phyloP scores from a whole-genome alignment of 306 rosid genomes.

The Corylus avellana region DNA sequence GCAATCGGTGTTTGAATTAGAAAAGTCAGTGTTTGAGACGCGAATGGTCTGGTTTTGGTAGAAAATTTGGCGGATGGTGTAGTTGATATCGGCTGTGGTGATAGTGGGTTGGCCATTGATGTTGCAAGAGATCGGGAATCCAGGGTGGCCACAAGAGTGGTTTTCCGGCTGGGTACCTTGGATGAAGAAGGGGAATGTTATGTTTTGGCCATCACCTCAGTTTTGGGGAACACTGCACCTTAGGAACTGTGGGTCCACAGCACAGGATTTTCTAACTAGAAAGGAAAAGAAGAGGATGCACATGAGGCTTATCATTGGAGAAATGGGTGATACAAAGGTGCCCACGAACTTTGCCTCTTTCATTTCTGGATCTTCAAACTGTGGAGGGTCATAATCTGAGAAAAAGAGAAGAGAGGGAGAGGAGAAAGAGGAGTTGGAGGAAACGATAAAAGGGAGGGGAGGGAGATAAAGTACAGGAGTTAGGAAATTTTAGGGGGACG shows the following conservation, averaged over 20 bases:
- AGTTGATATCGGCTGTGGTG: not conserved
- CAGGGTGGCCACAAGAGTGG: conserved; percentile 31
- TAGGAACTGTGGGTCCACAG: conserved; percentile 8
- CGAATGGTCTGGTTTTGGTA: conserved; percentile 3
- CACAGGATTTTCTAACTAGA: not conserved
- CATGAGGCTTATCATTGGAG: not conserved
- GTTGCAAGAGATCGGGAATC: conserved; percentile 28
- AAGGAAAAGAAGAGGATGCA: not conserved
- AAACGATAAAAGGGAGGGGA: too few relatives aligned
- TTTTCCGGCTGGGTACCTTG: too few relatives aligned
- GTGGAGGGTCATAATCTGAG: not conserved
- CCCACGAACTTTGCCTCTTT: not conserved
- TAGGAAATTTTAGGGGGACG: too few relatives aligned
- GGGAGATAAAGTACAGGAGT: too few relatives aligned
- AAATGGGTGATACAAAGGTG: not conserved
- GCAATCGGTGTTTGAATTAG: not conserved
- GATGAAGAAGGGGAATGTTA: conserved; percentile 12
- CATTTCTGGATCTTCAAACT: conserved; percentile 21
- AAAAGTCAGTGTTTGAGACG: conserved; percentile 27
- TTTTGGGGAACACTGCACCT: conserved; percentile 18
- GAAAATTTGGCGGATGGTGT: conserved; percentile 24
- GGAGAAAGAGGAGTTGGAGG: too few relatives aligned
- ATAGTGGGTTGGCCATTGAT: conserved; percentile 15
- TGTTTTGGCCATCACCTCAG: conserved; percentile 26
- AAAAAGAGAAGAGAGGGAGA: too few relatives aligned